Evolutionary conservation across 768 basidiomycete species (phyloP).

Genomic region (Pleurotus tuoliensis): DNA sequence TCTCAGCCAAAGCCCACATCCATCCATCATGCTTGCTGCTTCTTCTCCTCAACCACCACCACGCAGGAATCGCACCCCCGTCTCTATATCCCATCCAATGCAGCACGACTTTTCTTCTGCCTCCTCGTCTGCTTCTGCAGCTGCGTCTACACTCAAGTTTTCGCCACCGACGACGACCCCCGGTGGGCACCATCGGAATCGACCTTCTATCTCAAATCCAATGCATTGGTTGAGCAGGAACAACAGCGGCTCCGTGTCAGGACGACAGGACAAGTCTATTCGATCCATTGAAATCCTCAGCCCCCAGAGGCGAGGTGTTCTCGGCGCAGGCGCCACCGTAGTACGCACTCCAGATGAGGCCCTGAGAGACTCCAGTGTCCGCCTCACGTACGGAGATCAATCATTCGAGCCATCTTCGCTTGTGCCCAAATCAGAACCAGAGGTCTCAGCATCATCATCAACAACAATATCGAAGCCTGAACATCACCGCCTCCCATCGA

Average conservation of each 20-base stretch:
- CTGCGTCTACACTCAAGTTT: slow-evolving; percentile 17
- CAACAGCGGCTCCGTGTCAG: slow-evolving; percentile 12
- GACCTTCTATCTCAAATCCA: slow-evolving; percentile 38
- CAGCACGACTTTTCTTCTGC: slow-evolving; percentile 7
- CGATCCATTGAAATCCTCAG: slow-evolving; percentile 35
- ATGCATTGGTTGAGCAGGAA: slow-evolving; percentile 52
- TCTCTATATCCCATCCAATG: background rate
- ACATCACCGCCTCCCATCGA: slow-evolving; percentile 11
- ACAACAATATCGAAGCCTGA: background rate
- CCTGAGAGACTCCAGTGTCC: slow-evolving; percentile 45
- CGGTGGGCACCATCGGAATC: slow-evolving; percentile 20
- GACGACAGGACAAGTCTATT: slow-evolving; percentile 36
- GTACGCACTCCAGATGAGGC: slow-evolving; percentile 83
- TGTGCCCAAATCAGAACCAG: background rate
- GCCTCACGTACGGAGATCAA: slow-evolving; percentile 30
- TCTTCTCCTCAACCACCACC: slow-evolving; percentile 3
- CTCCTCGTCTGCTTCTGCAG: slow-evolving; percentile 17
- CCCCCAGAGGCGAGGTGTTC: slow-evolving; percentile 40
- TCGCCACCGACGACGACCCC: slow-evolving; percentile 21
- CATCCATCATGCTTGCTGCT: slow-evolving; percentile 1
- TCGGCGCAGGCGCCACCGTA: slow-evolving; percentile 71
- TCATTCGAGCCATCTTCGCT: slow-evolving; percentile 8
- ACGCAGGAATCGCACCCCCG: slow-evolving; percentile 3
- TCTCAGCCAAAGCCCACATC: background rate
- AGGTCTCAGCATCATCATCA: background rate